A percentile compares a stretch with the other conserved stretches of the same genome.
Evolutionary conservation across 2,329 filamentous ascomycete species (phyloP).

Genomic region (Sphaerulina musiva): DNA sequence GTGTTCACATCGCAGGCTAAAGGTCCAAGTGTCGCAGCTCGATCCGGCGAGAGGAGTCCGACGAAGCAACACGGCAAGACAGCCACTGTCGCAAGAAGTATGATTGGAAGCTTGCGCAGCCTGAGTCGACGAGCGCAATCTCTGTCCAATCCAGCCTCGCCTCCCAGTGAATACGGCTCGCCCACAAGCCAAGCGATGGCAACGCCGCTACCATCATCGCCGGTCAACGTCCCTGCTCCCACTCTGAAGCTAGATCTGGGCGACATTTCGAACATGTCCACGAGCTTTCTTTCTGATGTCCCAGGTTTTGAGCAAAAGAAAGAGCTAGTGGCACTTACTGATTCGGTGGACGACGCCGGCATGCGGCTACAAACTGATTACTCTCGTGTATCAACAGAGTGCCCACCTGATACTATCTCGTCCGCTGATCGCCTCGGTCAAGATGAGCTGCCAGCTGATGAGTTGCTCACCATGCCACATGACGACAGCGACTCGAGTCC

Average conservation of each 20-base stretch:
- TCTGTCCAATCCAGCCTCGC: slow-evolving; percentile 10
- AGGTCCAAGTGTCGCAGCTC: neutral
- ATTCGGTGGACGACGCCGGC: slow-evolving; percentile 2
- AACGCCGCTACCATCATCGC: slow-evolving; percentile 25
- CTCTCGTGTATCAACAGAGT: slow-evolving; percentile 11
- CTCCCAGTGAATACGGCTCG: slow-evolving; percentile 2
- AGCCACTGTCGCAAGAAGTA: slow-evolving; percentile 21
- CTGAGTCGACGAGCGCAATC: slow-evolving; percentile 14
- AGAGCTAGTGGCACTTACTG: slow-evolving; percentile 14
- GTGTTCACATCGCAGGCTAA: neutral
- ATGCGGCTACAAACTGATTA: slow-evolving; percentile 14
- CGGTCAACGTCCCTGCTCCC: slow-evolving; percentile 24
- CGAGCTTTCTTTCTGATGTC: slow-evolving; percentile 11
- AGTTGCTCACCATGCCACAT: slow-evolving; percentile 8
- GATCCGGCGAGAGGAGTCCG: slow-evolving; percentile 5
- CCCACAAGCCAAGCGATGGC: slow-evolving; percentile 13
- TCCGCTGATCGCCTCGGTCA: neutral
- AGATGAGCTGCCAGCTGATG: neutral
- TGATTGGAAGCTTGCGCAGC: slow-evolving; percentile 25
- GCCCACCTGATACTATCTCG: neutral
- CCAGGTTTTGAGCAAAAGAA: slow-evolving; percentile 7
- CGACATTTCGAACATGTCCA: slow-evolving; percentile 17
- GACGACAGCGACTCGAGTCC: slow-evolving; percentile 2
- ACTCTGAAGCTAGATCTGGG: slow-evolving; percentile 25
- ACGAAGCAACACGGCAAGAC: slow-evolving; percentile 14